Conservation (phyloP, 129 eudicot species). For the Escallonia herrerae region DNA sequence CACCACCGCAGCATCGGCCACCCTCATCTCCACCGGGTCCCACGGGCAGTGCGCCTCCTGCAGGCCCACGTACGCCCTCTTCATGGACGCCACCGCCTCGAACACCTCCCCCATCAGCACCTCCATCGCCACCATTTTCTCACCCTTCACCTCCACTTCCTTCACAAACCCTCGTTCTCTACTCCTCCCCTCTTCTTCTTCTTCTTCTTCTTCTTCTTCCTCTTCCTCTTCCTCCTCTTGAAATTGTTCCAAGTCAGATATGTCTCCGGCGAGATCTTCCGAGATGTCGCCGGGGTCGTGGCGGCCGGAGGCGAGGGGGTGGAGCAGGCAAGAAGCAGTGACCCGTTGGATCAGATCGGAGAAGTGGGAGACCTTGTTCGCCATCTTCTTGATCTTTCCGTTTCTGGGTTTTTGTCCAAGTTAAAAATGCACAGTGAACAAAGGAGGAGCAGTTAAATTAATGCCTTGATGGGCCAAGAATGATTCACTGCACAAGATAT, state of each 20-base stretch:
- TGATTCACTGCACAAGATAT: too few species aligned
- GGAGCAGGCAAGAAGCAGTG: conserved; percentile 74
- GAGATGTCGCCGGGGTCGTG: conserved; percentile 23
- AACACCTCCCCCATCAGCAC: conserved; percentile 56
- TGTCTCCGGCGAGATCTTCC: conserved; percentile 6
- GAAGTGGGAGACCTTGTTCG: conserved; percentile 64
- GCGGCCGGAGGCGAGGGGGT: conserved; percentile 46
- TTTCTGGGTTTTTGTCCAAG: conserved; percentile 10
- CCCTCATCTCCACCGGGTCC: conserved; percentile 67
- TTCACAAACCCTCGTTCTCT: conserved; percentile 11
- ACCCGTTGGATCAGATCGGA: conserved; percentile 88
- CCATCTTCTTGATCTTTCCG: conserved; percentile 44
- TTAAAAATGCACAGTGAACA: too few species aligned
- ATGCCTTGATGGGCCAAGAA: neutral
- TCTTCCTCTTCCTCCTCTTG: conserved; percentile 25
- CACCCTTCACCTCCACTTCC: conserved; percentile 5
- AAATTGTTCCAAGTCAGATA: conserved; percentile 13
- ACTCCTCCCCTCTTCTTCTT: conserved; percentile 24
- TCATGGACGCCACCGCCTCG: conserved; percentile 61
- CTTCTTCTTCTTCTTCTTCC: too few species aligned
- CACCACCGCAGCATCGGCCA: conserved; percentile 73
- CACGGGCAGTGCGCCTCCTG: conserved; percentile 92
- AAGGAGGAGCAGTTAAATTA: too few species aligned
- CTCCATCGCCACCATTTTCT: conserved; percentile 32
- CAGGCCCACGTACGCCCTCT: conserved; percentile 63